Evolutionary conservation across 345 rosid genomes (phyloP).

Genomic region (Hypericum perforatum): DNA sequence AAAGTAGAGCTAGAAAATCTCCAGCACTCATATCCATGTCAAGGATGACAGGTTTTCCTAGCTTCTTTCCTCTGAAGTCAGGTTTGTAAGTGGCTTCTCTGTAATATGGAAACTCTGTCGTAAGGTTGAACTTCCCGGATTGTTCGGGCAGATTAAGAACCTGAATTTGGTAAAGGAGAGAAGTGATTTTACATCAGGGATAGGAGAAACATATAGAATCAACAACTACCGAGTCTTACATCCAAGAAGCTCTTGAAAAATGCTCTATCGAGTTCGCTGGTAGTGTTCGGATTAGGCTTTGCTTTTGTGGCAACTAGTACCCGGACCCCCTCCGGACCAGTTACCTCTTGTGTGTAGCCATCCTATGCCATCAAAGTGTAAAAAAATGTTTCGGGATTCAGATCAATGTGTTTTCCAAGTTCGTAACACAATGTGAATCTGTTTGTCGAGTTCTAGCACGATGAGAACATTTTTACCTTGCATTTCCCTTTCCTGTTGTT

Average conservation of each 20-base stretch:
- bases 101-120: conserved; percentile 64
- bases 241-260: conserved; percentile 72
- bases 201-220: not conserved
- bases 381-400: not conserved
- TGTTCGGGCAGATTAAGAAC: conserved; percentile 52
- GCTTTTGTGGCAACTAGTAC: conserved; percentile 76
- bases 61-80: conserved; percentile 32
- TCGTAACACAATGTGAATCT: not conserved
- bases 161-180: conserved; percentile 22
- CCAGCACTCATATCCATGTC: conserved; percentile 98
- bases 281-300: conserved; percentile 37
- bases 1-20: conserved; percentile 74
- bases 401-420: not conserved
- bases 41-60: conserved; percentile 69
- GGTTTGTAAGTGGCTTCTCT: conserved; percentile 51
- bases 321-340: conserved; percentile 49
- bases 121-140: conserved; percentile 58
- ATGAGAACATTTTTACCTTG: conserved; percentile 35
- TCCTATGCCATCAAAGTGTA: conserved; percentile 33
- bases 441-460: not conserved
- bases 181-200: not conserved
- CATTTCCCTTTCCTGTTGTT: conserved; percentile 63
- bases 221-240: conserved; percentile 30
- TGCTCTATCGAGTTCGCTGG: conserved; percentile 46
- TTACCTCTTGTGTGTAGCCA: conserved; percentile 63